Evolutionary conservation across 768 basidiomycete genomes (phyloP).

Genomic region (Suillus placidus): DNA sequence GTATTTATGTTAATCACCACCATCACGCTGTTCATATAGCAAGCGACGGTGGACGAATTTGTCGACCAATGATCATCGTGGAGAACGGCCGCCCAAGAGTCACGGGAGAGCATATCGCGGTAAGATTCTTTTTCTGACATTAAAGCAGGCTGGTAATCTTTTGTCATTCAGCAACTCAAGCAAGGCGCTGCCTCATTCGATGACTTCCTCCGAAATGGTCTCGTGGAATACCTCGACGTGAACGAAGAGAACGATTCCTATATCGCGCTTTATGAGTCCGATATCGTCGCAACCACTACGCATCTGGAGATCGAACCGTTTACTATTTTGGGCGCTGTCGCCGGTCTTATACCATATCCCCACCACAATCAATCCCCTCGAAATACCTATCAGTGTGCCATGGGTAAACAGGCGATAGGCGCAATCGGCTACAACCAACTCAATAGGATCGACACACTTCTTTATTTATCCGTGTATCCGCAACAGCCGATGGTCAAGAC

Average conservation of each 20-base stretch:
- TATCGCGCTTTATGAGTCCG: constrained; percentile 91
- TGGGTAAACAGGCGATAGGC: constrained; percentile 99
- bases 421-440: constrained; percentile 98
- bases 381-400: constrained; percentile 99
- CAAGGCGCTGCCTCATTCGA: constrained; percentile 82
- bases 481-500: constrained; percentile 99
- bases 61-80: constrained; percentile 96
- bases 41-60: constrained; percentile 96
- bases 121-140: constrained; percentile 40
- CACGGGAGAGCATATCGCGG: constrained; percentile 75
- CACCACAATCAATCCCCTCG: constrained; percentile 99
- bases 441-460: constrained; percentile 94
- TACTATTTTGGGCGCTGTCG: constrained; percentile 95
- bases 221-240: constrained; percentile 98
- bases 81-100: constrained; percentile 80
- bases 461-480: constrained; percentile 98
- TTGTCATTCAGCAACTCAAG: constrained; percentile 67
- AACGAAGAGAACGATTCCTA: constrained; percentile 99
- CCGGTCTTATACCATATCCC: constrained; percentile 97
- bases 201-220: constrained; percentile 87
- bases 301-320: constrained; percentile 99
- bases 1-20: constrained; percentile 94
- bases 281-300: constrained; percentile 81
- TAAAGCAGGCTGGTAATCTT: constrained; percentile 10
- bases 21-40: constrained; percentile 95